Conservation (phyloP, 805 yeast genomes). For the Saccharomycopsis fibuligera region DNA sequence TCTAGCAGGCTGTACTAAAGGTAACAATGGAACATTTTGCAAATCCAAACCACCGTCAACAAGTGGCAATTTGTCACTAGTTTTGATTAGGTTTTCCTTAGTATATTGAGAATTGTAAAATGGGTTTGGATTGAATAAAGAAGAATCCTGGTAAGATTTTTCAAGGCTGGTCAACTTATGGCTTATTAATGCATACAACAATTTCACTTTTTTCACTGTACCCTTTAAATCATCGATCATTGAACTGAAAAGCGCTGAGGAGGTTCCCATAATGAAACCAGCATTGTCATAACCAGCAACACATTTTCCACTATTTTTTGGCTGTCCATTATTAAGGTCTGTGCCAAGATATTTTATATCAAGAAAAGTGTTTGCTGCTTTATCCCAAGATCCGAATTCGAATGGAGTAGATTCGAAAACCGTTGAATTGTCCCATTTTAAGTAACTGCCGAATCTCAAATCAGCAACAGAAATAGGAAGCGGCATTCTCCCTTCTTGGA, state of each 20-base stretch:
- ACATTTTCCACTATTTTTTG: slow-evolving; percentile 43
- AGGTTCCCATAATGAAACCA: slow-evolving; percentile 77
- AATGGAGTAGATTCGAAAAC: slow-evolving; percentile 56
- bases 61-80: slow-evolving; percentile 40
- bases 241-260: slow-evolving; percentile 73
- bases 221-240: slow-evolving; percentile 50
- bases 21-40: slow-evolving; percentile 56
- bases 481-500: slow-evolving; percentile 58
- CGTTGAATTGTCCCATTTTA: slow-evolving; percentile 29
- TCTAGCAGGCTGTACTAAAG: slow-evolving; percentile 54
- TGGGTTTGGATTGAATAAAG: slow-evolving; percentile 67
- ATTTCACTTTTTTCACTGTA: slow-evolving; percentile 40
- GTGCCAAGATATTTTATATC: slow-evolving; percentile 69
- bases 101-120: slow-evolving; percentile 41
- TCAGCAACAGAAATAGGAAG: slow-evolving; percentile 62
- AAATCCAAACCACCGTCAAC: slow-evolving; percentile 70
- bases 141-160: slow-evolving; percentile 53
- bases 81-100: slow-evolving; percentile 32
- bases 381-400: slow-evolving; percentile 87
- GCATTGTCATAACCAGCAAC: slow-evolving; percentile 69
- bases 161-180: slow-evolving; percentile 41
- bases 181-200: slow-evolving; percentile 37
- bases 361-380: slow-evolving; percentile 56
- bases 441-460: slow-evolving; percentile 45
- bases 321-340: slow-evolving; percentile 49